Evolutionary conservation across 2,329 filamentous ascomycete species (phyloP).

Genomic region (Bipolaris bicolor): DNA sequence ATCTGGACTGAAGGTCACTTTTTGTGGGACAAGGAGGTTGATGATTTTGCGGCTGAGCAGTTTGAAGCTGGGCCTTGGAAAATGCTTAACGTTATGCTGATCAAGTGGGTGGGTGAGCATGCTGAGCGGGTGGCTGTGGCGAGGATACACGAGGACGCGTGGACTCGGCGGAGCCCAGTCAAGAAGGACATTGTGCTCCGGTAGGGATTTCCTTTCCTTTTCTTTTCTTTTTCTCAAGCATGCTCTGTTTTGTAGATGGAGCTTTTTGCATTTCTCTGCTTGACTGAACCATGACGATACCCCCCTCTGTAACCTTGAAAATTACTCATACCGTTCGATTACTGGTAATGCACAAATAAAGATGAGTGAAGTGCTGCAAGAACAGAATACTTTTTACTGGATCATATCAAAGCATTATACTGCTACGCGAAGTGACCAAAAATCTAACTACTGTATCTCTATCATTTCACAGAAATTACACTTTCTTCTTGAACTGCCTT

Average conservation of each 20-base stretch:
- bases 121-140: slow-evolving; percentile 41
- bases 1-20: slow-evolving; percentile 40
- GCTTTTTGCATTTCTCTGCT: background rate
- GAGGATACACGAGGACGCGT: slow-evolving; percentile 43
- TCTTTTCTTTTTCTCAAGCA: background rate
- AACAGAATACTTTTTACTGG: background rate
- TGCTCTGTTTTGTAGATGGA: background rate
- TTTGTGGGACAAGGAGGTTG: slow-evolving; percentile 36
- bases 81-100: slow-evolving; percentile 44
- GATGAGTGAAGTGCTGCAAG: background rate
- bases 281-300: background rate
- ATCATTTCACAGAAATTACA: background rate
- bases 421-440: background rate
- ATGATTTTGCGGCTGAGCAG: slow-evolving; percentile 33
- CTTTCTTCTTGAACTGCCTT: slow-evolving; percentile 27
- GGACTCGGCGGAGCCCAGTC: slow-evolving; percentile 25
- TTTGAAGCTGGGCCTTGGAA: slow-evolving; percentile 38
- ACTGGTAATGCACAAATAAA: background rate
- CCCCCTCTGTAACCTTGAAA: background rate
- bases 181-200: slow-evolving; percentile 36
- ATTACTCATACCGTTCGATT: background rate
- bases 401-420: background rate
- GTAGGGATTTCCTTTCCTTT: slow-evolving; percentile 6
- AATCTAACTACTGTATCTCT: background rate
- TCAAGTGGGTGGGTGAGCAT: slow-evolving; percentile 35